Conservation (phyloP, 768 basidiomycete genomes). For the Trametopsis cervina region DNA sequence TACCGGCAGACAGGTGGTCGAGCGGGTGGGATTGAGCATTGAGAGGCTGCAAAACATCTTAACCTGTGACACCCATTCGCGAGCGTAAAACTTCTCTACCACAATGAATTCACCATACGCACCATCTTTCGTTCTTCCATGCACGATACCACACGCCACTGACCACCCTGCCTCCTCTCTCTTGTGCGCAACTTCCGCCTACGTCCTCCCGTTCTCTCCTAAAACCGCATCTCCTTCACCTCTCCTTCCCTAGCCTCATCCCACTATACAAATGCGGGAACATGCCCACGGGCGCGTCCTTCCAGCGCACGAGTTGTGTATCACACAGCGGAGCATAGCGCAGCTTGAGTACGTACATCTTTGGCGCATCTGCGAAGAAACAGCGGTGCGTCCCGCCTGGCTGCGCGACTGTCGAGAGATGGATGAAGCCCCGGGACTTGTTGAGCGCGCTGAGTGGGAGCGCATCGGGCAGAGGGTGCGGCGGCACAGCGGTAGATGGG, state of each 20-base stretch:
- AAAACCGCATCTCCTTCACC: too few species aligned
- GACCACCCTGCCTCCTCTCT: too few species aligned
- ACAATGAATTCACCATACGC: too few species aligned
- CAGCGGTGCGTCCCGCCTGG: conserved; percentile 29
- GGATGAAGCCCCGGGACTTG: conserved; percentile 38
- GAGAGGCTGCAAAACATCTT: too few species aligned
- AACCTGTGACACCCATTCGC: too few species aligned
- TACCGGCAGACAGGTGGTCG: too few species aligned
- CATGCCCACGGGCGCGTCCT: conserved; percentile 19
- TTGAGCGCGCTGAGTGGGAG: conserved; percentile 35
- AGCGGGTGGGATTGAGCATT: too few species aligned
- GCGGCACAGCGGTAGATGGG: conserved; percentile 30
- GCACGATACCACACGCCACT: too few species aligned
- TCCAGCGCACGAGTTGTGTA: conserved; percentile 20
- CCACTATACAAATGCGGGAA: conserved; percentile 16
- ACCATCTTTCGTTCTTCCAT: too few species aligned
- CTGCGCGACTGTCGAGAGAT: conserved; percentile 35
- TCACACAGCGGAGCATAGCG: conserved; percentile 15
- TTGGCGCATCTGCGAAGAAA: conserved; percentile 29
- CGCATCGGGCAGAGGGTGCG: conserved; percentile 26
- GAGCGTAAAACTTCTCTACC: too few species aligned
- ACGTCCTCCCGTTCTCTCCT: too few species aligned
- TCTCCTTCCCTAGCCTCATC: conserved; percentile 18
- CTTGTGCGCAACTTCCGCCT: too few species aligned
- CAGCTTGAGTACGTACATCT: conserved; percentile 23